A percentile compares a stretch with the other conserved stretches of the same genome.
Conservation (phyloP, 176 grass and related monocot genomes). For the Aegilops bicornis region DNA sequence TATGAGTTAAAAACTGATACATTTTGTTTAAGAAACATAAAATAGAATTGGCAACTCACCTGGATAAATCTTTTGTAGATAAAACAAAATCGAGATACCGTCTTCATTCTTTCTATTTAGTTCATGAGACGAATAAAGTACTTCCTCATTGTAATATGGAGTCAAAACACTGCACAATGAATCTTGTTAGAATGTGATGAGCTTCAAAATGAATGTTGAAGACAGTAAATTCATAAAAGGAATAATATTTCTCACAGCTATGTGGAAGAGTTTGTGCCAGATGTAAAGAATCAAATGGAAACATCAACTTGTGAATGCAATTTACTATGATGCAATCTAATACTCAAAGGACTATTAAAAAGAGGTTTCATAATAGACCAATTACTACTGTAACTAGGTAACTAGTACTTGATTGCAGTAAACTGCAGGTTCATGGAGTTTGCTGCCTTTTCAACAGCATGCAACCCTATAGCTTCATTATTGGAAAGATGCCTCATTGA, state of each 20-base stretch:
- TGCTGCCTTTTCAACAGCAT: neutral
- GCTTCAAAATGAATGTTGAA: conserved; percentile 1
- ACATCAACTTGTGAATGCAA: conserved; percentile 6
- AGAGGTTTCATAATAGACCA: conserved; percentile 1
- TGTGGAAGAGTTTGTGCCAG: neutral
- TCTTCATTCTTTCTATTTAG: conserved; percentile 75
- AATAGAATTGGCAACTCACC: conserved; percentile 42
- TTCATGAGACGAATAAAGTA: conserved; percentile 66
- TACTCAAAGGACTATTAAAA: neutral
- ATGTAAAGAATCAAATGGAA: conserved; percentile 12
- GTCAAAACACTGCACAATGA: conserved; percentile 57
- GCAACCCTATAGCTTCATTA: neutral
- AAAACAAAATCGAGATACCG: conserved; percentile 77
- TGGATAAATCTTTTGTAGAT: conserved; percentile 79
- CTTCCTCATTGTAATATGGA: conserved; percentile 85
- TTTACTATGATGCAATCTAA: conserved; percentile 4
- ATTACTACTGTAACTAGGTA: neutral
- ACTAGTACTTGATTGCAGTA: neutral
- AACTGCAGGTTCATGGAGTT: conserved; percentile 9
- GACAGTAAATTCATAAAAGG: neutral
- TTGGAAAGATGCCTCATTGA: conserved; percentile 7
- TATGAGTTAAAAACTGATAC: conserved; percentile 6
- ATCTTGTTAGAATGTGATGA: conserved; percentile 31
- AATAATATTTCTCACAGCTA: conserved; percentile 12
- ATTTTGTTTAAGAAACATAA: conserved; percentile 10